Percentiles rank a stretch among this genome's conserved stretches.
Conservation (phyloP, 345 rosid genomes). For the Gossypium bickii region DNA sequence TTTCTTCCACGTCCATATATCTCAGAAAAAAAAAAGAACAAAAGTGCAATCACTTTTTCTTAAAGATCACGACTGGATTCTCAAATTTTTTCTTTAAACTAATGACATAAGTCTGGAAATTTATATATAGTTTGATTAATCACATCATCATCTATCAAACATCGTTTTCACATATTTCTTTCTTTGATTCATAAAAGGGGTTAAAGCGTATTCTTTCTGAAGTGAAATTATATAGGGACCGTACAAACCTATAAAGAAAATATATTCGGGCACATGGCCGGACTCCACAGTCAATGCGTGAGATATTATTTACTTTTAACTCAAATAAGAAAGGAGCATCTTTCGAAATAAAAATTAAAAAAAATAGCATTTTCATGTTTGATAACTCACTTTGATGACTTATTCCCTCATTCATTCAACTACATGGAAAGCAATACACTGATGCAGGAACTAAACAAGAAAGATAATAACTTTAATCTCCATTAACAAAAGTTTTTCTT, state of each 20-base stretch:
- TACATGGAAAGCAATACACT: too few relatives aligned
- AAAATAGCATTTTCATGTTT: too few relatives aligned
- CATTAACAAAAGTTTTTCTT: too few relatives aligned
- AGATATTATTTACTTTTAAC: too few relatives aligned
- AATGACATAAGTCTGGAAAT: background rate
- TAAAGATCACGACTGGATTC: constrained; percentile 7
- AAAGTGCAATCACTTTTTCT: constrained; percentile 20
- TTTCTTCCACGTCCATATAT: constrained; percentile 4
- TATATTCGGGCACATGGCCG: too few relatives aligned
- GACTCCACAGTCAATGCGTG: too few relatives aligned
- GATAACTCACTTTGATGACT: too few relatives aligned
- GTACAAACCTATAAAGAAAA: background rate
- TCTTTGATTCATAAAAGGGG: background rate
- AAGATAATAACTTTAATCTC: too few relatives aligned
- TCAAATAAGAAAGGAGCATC: too few relatives aligned
- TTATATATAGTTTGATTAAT: background rate
- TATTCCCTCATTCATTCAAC: too few relatives aligned
- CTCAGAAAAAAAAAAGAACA: background rate
- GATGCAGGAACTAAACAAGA: too few relatives aligned
- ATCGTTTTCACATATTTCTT: background rate
- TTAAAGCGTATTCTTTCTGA: background rate
- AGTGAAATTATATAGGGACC: background rate
- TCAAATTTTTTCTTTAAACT: background rate
- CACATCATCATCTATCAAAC: background rate
- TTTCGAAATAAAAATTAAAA: too few relatives aligned